These are phyloP conservation scores for Monilinia vaccinii-corymbosi DNA, from an alignment of 2,329 filamentous ascomycete genomes.

Conservation along the genomic window DNA sequence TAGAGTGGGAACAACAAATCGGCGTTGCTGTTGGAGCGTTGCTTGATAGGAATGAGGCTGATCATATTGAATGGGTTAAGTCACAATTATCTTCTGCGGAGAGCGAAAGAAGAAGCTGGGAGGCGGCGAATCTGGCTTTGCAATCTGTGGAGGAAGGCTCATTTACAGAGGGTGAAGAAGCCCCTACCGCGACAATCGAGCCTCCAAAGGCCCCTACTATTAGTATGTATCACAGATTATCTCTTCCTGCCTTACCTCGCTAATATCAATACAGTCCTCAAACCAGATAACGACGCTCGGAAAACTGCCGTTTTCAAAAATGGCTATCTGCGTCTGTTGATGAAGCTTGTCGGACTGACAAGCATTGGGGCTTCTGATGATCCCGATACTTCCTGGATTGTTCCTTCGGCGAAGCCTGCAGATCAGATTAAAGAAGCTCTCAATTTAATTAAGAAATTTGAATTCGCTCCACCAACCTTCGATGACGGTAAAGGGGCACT, in stretches of 20 bases:
- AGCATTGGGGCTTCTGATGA: constrained; percentile 52
- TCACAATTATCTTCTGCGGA: constrained; percentile 58
- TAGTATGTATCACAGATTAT: constrained; percentile 35
- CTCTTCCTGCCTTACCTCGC: not conserved
- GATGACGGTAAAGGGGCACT: constrained; percentile 62
- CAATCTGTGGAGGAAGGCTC: constrained; percentile 35
- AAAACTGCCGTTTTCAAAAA: constrained; percentile 80
- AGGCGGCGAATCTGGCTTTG: constrained; percentile 57
- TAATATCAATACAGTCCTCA: constrained; percentile 24
- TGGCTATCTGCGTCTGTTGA: constrained; percentile 73
- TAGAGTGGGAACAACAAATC: constrained; percentile 57
- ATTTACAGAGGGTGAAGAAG: constrained; percentile 29
- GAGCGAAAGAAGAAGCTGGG: constrained; percentile 69
- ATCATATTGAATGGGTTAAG: constrained; percentile 77
- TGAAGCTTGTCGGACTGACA: constrained; percentile 66
- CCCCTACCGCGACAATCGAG: constrained; percentile 25
- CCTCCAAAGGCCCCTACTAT: constrained; percentile 40
- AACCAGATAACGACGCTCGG: constrained; percentile 53
- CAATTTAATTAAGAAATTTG: constrained; percentile 66
- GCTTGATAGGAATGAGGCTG: constrained; percentile 67
- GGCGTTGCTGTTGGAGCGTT: constrained; percentile 72
- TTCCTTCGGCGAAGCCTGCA: constrained; percentile 58
- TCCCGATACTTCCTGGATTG: constrained; percentile 66
- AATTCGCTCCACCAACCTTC: constrained; percentile 69
- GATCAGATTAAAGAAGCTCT: constrained; percentile 58